Evolutionary conservation across 2,329 filamentous ascomycete genomes (phyloP).

Genomic region (Tricladium varicosporioides): DNA sequence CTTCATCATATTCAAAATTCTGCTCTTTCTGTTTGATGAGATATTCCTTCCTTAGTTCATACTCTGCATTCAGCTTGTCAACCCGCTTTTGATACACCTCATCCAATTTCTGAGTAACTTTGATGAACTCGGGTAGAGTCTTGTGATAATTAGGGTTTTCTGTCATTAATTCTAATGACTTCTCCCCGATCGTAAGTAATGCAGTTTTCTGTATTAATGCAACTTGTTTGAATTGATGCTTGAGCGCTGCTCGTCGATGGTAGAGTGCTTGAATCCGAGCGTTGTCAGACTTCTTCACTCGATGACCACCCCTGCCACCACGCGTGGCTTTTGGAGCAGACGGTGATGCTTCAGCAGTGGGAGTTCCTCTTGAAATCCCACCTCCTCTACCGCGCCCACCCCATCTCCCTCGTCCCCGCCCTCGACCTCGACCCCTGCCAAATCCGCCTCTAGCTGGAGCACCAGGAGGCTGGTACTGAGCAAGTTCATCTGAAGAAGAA

Average conservation of each 20-base stretch:
- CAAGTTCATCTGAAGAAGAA: slow-evolving; percentile 10
- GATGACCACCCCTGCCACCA: slow-evolving; percentile 26
- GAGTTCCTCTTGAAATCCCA: slow-evolving; percentile 12
- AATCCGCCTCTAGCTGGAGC: slow-evolving; percentile 14
- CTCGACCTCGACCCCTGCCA: slow-evolving; percentile 25
- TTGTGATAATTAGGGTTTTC: slow-evolving; percentile 28
- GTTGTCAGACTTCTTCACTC: slow-evolving; percentile 29
- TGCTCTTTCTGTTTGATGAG: slow-evolving; percentile 9
- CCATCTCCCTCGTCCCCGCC: slow-evolving; percentile 21
- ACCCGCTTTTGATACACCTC: slow-evolving; percentile 15
- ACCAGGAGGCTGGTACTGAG: neutral
- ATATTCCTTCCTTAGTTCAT: slow-evolving; percentile 13
- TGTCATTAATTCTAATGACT: slow-evolving; percentile 24
- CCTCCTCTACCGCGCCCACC: slow-evolving; percentile 22
- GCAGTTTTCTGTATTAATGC: slow-evolving; percentile 25
- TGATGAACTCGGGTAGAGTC: slow-evolving; percentile 28
- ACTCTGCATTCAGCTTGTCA: slow-evolving; percentile 13
- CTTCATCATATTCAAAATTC: slow-evolving; percentile 17
- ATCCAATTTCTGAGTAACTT: slow-evolving; percentile 22
- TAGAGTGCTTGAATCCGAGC: slow-evolving; percentile 30
- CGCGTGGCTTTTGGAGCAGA: slow-evolving; percentile 15
- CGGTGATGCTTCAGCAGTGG: slow-evolving; percentile 8
- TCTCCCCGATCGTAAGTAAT: slow-evolving; percentile 28
- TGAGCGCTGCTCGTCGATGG: slow-evolving; percentile 28
- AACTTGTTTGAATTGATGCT: slow-evolving; percentile 28